Base-by-base conservation (phyloP, 495 filamentous ascomycete species). In the Neurospora sp. region DNA sequence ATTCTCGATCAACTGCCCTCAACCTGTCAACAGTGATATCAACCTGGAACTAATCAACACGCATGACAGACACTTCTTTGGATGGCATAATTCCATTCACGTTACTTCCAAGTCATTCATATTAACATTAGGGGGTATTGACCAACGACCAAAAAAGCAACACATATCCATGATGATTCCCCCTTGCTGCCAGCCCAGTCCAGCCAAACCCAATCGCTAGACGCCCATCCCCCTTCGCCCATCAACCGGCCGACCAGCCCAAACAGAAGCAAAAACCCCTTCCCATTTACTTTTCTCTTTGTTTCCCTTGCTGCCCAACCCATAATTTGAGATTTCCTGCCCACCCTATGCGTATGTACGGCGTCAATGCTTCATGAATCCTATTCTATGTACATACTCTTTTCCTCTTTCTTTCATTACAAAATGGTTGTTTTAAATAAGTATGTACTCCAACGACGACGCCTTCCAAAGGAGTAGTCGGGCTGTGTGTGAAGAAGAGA, bases 101-200 rank as follows among this genome's bases (percentile, higher is more conserved):
- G 0, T 14, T 14, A 35, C 31, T 66, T 66, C 14, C 54, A 66
- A 66, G 23, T 35, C 27, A 66, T 66, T 18, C 23, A 1, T 16
- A 66, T 66, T 66, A 66, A 66, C 54, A 66, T 66, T 66, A 66
- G 54, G 54, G 54, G 54, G 54, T 66, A 66, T 66, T 66, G 54
- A 66, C 54, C 14, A 66, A 66, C 27, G 3, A 66, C 54, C 27
- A 35, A 16, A 35, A 62, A 27, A 66, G 27, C 27, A 35, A 35
- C 54, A 35, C 1, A 66, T 66, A 66, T 35, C 54, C 54, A 66
- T 66, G 14, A 66, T 66, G 7, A 66, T 66, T 18, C 27, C 54
- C 54, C 27, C 54, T 35, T 66, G 27, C 54, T 18, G 54, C 54
- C 54, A 62, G 54, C 27, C 54, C 54, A 31, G 54, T 62, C 54